phyloP scores from a whole-genome alignment of 257 asterid genomes.

The Rhazya stricta region DNA sequence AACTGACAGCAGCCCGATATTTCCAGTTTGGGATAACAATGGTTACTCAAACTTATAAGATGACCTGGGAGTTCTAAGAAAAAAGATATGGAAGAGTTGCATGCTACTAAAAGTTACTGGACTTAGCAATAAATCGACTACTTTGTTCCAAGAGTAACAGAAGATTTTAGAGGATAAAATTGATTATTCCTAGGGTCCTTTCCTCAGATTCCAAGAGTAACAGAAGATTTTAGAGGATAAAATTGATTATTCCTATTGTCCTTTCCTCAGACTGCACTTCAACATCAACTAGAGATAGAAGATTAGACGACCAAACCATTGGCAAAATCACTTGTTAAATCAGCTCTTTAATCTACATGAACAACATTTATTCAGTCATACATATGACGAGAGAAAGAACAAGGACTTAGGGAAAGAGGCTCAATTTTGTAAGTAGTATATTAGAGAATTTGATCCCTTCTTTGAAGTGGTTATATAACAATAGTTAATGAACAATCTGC shows the following conservation, averaged over 20 bases:
- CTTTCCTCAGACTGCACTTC: neutral
- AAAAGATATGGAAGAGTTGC: neutral
- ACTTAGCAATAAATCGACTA: neutral
- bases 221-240: neutral
- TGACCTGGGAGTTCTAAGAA: neutral
- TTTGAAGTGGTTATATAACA: neutral
- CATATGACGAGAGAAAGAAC: too few relatives aligned
- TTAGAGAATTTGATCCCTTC: neutral
- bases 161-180: neutral
- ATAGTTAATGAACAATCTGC: too few relatives aligned
- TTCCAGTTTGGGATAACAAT: neutral
- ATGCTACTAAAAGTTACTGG: neutral
- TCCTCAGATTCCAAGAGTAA: neutral
- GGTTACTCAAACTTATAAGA: neutral
- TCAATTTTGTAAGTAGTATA: neutral
- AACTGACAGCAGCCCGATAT: neutral
- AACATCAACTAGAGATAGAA: too few relatives aligned
- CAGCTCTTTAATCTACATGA: too few relatives aligned
- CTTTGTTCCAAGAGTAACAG: neutral
- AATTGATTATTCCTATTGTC: neutral
- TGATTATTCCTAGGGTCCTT: neutral
- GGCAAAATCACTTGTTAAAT: too few relatives aligned
- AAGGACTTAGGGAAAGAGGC: neutral
- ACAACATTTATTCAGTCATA: too few relatives aligned
- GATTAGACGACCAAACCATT: too few relatives aligned